phyloP scores from a whole-genome alignment of 2,329 filamentous ascomycete genomes.

The Tolypocladium pustulatum region DNA sequence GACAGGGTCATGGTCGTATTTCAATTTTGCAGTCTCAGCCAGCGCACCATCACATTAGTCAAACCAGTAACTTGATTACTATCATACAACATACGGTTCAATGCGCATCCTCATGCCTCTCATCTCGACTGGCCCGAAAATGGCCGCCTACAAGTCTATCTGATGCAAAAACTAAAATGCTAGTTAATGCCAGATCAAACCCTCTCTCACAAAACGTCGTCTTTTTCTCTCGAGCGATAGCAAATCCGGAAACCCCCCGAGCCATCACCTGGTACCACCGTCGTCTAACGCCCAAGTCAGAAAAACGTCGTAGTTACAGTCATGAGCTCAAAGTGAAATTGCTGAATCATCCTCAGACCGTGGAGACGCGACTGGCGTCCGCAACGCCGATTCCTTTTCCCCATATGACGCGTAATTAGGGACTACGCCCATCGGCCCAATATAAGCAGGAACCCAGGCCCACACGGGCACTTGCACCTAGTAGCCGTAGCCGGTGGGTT shows the following conservation, averaged over 20 bases:
- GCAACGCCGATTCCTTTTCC: not conserved
- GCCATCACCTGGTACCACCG: not conserved
- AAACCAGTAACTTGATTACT: conserved; percentile 1
- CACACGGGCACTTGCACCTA: conserved; percentile 29
- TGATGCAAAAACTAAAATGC: not conserved
- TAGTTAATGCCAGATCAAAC: not conserved
- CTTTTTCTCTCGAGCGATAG: not conserved
- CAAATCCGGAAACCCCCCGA: not conserved
- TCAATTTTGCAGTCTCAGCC: not conserved
- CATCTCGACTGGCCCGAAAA: conserved; percentile 3
- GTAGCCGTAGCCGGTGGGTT: conserved; percentile 69
- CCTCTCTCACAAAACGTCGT: not conserved
- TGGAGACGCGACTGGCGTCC: not conserved
- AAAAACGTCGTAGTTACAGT: conserved; percentile 1
- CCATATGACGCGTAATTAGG: not conserved
- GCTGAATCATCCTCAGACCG: conserved; percentile 9
- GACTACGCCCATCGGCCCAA: not conserved
- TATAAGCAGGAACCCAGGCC: conserved; percentile 10
- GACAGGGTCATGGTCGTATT: not conserved
- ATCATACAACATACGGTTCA: conserved; percentile 8
- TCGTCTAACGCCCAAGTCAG: not conserved
- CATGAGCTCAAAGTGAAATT: conserved; percentile 12
- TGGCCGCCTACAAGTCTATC: conserved; percentile 3
- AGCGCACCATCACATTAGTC: not conserved
- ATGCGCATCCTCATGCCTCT: not conserved